Evolutionary conservation across 2,329 filamentous ascomycete genomes (phyloP).

Genomic region (Hymenoscyphus occultus): DNA sequence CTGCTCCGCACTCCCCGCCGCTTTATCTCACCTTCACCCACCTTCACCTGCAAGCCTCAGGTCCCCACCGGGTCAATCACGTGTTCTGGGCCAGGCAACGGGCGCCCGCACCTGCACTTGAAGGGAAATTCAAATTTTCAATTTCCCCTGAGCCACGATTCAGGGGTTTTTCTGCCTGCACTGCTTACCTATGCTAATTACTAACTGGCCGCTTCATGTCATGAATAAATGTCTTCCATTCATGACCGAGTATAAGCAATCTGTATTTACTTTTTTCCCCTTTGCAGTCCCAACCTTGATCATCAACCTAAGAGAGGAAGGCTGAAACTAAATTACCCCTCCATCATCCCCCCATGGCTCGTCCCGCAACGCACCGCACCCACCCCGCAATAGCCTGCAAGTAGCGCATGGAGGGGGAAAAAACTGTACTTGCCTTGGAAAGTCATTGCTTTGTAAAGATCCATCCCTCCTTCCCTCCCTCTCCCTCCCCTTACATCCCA

Average conservation of each 20-base stretch:
- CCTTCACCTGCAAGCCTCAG: too few species aligned
- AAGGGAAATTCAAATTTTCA: too few species aligned
- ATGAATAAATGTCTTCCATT: not conserved
- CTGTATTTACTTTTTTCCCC: constrained; percentile 1
- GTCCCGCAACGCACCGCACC: constrained; percentile 19
- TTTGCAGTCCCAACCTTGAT: constrained; percentile 1
- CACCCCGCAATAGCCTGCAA: constrained; percentile 13
- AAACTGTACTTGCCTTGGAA: not conserved
- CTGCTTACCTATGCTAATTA: too few species aligned
- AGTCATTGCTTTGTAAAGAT: not conserved
- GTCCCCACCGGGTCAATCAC: too few species aligned
- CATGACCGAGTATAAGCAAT: not conserved
- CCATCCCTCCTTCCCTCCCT: too few species aligned
- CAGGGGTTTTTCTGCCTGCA: too few species aligned
- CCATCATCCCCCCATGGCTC: constrained; percentile 8
- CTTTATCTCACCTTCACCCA: too few species aligned
- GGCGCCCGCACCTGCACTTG: too few species aligned
- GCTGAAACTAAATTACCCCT: constrained; percentile 28
- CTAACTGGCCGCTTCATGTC: not conserved
- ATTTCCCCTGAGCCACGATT: too few species aligned
- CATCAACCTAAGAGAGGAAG: constrained; percentile 5
- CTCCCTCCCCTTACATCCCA: constrained; percentile 23
- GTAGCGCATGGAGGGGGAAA: not conserved
- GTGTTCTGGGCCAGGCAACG: too few species aligned
- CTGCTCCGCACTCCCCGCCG: too few species aligned